A percentile compares a stretch with the other conserved stretches of the same genome.
These are phyloP conservation scores for Cucumis hystrix DNA, from an alignment of 306 rosid genomes.

Conservation along the genomic window DNA sequence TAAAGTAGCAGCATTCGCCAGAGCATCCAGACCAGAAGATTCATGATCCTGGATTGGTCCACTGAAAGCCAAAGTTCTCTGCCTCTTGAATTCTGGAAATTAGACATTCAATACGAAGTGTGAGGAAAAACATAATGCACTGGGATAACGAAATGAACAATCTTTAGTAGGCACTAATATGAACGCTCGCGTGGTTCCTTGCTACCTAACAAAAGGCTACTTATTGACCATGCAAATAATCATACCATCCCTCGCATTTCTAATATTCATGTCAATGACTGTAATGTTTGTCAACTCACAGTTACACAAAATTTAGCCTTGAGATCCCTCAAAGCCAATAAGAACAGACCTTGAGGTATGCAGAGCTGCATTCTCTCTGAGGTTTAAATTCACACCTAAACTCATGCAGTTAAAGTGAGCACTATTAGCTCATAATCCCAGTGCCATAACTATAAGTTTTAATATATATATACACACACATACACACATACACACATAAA, in stretches of 20 bases:
- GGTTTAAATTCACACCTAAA: constrained; percentile 1
- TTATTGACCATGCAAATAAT: neutral
- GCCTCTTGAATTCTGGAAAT: constrained; percentile 61
- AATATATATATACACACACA: neutral
- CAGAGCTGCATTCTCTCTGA: neutral
- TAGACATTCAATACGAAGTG: neutral
- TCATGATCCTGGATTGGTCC: constrained; percentile 43
- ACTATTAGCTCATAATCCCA: neutral
- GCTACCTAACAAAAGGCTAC: neutral
- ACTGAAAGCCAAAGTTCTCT: constrained; percentile 31
- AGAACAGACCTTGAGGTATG: neutral
- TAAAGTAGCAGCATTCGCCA: constrained; percentile 78
- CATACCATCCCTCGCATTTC: neutral
- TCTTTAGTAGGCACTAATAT: neutral
- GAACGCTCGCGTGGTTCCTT: neutral
- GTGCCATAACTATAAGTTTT: neutral
- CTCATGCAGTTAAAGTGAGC: neutral
- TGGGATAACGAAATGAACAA: neutral
- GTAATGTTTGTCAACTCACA: neutral
- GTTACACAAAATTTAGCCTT: neutral
- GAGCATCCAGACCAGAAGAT: constrained; percentile 83
- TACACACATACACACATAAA: no score
- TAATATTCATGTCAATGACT: neutral
- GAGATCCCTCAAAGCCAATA: neutral
- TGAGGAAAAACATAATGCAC: neutral